Conservation (phyloP, 2,329 filamentous ascomycete genomes). For the Sclerotinia trifoliorum region DNA sequence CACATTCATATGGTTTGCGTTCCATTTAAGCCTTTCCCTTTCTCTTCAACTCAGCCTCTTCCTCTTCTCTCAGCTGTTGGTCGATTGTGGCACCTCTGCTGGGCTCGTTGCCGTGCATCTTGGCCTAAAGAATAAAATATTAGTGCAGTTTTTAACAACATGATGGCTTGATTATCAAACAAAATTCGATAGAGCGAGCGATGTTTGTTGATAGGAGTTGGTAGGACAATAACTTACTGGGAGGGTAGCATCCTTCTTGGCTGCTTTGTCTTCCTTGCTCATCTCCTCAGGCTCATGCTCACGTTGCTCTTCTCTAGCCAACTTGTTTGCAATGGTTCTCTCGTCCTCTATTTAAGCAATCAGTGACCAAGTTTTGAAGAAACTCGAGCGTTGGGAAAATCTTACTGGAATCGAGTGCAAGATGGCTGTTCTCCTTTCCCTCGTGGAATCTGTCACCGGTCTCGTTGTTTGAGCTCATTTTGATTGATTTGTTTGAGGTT, state of each 20-base stretch:
- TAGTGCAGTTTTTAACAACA: background rate
- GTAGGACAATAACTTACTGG: constrained; percentile 45
- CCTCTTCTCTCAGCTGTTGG: constrained; percentile 65
- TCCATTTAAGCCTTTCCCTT: constrained; percentile 45
- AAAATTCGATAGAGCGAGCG: background rate
- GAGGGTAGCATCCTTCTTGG: constrained; percentile 54
- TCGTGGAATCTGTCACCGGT: constrained; percentile 73
- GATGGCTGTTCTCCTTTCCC: constrained; percentile 68
- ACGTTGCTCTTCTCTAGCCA: constrained; percentile 57
- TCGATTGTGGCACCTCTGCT: constrained; percentile 71
- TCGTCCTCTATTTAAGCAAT: constrained; percentile 58
- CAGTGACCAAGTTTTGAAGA: constrained; percentile 11
- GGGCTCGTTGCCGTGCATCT: constrained; percentile 69
- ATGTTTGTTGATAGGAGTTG: background rate
- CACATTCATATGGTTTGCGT: background rate
- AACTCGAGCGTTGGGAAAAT: background rate
- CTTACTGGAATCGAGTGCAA: constrained; percentile 69
- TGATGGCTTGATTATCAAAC: background rate
- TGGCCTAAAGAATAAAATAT: constrained; percentile 47
- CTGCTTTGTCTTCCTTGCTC: constrained; percentile 31
- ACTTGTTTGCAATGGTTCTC: constrained; percentile 68
- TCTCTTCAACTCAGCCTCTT: constrained; percentile 64
- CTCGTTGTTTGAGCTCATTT: constrained; percentile 55
- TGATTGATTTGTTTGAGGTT: constrained; percentile 10
- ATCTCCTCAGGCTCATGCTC: constrained; percentile 48